Conservation (phyloP, 805 yeast species). For the Kodamaea kaohsiungensis region DNA sequence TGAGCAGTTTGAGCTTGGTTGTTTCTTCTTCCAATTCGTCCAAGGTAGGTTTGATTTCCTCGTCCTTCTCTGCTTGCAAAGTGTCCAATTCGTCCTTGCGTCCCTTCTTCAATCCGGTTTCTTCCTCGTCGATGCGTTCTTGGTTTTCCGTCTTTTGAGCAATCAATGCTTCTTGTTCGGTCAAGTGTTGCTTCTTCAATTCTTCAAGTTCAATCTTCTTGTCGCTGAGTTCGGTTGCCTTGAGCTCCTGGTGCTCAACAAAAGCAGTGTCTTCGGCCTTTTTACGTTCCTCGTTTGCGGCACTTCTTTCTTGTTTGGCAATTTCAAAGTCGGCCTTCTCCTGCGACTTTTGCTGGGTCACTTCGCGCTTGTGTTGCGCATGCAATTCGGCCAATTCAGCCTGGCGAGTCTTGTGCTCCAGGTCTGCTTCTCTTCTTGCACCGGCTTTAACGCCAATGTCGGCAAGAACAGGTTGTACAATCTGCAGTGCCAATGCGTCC, state of each 20-base stretch:
- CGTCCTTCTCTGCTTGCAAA: slow-evolving; percentile 55
- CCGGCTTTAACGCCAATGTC: slow-evolving; percentile 72
- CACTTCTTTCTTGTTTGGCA: slow-evolving; percentile 36
- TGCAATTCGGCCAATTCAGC: slow-evolving; percentile 36
- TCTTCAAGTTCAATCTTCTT: slow-evolving; percentile 31
- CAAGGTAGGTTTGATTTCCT: slow-evolving; percentile 53
- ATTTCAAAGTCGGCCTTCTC: slow-evolving; percentile 36
- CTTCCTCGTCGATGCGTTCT: slow-evolving; percentile 44
- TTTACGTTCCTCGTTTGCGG: slow-evolving; percentile 34
- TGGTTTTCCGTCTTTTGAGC: slow-evolving; percentile 49
- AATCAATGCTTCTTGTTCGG: slow-evolving; percentile 42
- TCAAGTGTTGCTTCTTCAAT: slow-evolving; percentile 40
- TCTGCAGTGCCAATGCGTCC: slow-evolving; percentile 71
- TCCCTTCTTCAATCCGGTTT: slow-evolving; percentile 43
- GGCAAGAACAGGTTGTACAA: slow-evolving; percentile 80
- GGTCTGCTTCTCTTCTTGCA: slow-evolving; percentile 59
- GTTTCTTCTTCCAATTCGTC: slow-evolving; percentile 54
- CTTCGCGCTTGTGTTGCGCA: slow-evolving; percentile 31
- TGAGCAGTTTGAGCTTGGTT: slow-evolving; percentile 49
- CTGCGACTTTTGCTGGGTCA: slow-evolving; percentile 28
- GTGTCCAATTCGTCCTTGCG: slow-evolving; percentile 49
- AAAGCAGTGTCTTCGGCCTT: slow-evolving; percentile 29
- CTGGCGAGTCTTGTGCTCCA: slow-evolving; percentile 32
- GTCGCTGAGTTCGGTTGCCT: slow-evolving; percentile 31
- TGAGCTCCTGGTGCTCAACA: slow-evolving; percentile 28